These are phyloP conservation scores for Salvia rosmarinus DNA, from an alignment of 257 asterid genomes.

Conservation along the genomic window DNA sequence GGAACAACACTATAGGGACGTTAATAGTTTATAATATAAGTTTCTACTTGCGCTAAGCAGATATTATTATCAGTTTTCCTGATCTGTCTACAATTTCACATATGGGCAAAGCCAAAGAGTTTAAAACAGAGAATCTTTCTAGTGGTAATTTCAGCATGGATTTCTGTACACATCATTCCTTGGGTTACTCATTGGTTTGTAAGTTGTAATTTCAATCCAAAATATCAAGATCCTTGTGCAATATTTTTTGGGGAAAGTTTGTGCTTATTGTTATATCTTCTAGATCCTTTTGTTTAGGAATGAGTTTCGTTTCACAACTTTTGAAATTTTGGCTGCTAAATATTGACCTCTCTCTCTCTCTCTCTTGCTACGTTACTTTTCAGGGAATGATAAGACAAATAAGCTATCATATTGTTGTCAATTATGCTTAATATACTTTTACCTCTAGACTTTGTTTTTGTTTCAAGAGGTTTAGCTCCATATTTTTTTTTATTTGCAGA, in stretches of 20 bases:
- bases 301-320: background rate
- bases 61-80: background rate
- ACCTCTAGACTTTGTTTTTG: background rate
- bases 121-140: too few relatives aligned
- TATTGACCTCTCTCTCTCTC: background rate
- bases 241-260: conserved; percentile 1
- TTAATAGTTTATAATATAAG: background rate
- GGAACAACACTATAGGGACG: background rate
- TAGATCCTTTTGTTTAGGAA: background rate
- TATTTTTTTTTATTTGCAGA: conserved; percentile 50
- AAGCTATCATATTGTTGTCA: conserved; percentile 2
- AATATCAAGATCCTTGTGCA: background rate
- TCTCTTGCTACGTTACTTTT: background rate
- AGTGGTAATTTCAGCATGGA: too few relatives aligned
- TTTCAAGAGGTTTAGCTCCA: conserved; percentile 24
- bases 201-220: background rate
- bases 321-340: conserved; percentile 5
- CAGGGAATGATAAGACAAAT: background rate
- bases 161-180: too few relatives aligned
- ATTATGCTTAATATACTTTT: conserved; percentile 8
- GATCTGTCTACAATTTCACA: background rate
- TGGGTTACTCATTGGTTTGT: too few relatives aligned
- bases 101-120: too few relatives aligned
- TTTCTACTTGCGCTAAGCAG: background rate
- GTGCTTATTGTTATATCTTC: background rate